A percentile compares a stretch with the other conserved stretches of the same genome.
These are phyloP conservation scores for Volvariella volvacea DNA, from an alignment of 1,284 basidiomycete genomes.

Conservation along the genomic window DNA sequence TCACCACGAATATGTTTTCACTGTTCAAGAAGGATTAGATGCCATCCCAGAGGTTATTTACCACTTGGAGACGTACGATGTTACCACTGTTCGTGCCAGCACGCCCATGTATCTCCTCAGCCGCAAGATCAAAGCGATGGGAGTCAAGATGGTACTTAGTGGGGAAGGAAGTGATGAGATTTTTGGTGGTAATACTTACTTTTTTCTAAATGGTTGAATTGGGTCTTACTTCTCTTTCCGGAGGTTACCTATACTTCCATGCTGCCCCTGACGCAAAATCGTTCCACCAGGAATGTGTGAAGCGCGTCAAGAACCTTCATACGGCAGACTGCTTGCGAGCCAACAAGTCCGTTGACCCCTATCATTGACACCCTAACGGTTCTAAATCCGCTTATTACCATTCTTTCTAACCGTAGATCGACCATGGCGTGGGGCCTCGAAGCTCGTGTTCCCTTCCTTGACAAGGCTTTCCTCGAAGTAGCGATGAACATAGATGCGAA, in stretches of 20 bases:
- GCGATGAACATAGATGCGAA: conserved; percentile 89
- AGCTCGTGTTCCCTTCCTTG: conserved; percentile 97
- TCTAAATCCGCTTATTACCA: conserved; percentile 6
- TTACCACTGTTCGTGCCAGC: conserved; percentile 96
- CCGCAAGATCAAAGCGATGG: conserved; percentile 99
- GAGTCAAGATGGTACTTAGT: conserved; percentile 99
- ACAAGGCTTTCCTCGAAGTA: conserved; percentile 93
- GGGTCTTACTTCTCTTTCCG: conserved; percentile 1
- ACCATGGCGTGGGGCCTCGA: conserved; percentile 99
- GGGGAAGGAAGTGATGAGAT: conserved; percentile 99
- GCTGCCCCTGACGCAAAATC: conserved; percentile 86
- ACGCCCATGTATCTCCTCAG: conserved; percentile 97
- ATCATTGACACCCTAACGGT: conserved; percentile 1
- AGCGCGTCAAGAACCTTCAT: conserved; percentile 96
- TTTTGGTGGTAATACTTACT: conserved; percentile 66
- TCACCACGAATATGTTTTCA: conserved; percentile 98
- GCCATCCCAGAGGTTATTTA: conserved; percentile 98
- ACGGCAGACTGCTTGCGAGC: conserved; percentile 97
- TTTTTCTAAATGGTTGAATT: neutral
- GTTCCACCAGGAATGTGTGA: conserved; percentile 95
- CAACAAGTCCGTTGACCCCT: conserved; percentile 72
- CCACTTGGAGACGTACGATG: conserved; percentile 98
- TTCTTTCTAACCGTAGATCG: conserved; percentile 44
- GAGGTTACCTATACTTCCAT: conserved; percentile 99
- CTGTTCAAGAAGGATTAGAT: conserved; percentile 96